These are phyloP conservation scores for Fusarium palustre DNA, from an alignment of 2,329 filamentous ascomycete species.

Conservation along the genomic window DNA sequence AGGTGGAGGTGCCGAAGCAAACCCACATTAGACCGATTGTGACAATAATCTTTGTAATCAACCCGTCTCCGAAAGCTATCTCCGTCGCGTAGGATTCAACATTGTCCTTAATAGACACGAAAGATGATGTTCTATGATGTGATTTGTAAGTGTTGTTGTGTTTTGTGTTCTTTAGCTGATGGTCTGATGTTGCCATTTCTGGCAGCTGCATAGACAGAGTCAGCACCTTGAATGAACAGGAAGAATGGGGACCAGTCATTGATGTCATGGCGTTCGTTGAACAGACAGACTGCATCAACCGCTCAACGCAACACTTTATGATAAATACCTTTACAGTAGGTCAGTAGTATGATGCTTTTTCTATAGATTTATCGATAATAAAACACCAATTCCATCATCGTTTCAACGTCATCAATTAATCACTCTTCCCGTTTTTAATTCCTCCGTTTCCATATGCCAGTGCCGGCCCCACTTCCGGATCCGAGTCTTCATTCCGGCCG, in stretches of 20 bases:
- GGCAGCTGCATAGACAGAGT: background rate
- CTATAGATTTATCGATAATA: conserved; percentile 1
- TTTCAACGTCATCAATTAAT: background rate
- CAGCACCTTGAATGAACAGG: conserved; percentile 3
- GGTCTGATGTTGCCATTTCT: background rate
- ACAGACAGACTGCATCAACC: background rate
- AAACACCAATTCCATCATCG: background rate
- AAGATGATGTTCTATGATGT: background rate
- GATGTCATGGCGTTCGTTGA: conserved; percentile 13
- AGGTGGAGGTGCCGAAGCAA: background rate
- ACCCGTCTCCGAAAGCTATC: conserved; percentile 16
- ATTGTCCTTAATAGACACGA: background rate
- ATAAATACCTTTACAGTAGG: background rate
- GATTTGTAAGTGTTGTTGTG: background rate
- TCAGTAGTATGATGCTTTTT: too few species aligned
- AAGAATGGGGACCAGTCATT: background rate
- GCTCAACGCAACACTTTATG: background rate
- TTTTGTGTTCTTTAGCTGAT: background rate
- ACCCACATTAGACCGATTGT: conserved; percentile 22
- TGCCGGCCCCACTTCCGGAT: conserved; percentile 2
- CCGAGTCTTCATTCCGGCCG: background rate
- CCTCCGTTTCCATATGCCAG: background rate
- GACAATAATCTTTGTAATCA: conserved; percentile 27
- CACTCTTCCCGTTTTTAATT: background rate
- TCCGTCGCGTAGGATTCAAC: background rate